Evolutionary conservation across 768 basidiomycete genomes (phyloP).

Genomic region (Boletellus ananiceps): DNA sequence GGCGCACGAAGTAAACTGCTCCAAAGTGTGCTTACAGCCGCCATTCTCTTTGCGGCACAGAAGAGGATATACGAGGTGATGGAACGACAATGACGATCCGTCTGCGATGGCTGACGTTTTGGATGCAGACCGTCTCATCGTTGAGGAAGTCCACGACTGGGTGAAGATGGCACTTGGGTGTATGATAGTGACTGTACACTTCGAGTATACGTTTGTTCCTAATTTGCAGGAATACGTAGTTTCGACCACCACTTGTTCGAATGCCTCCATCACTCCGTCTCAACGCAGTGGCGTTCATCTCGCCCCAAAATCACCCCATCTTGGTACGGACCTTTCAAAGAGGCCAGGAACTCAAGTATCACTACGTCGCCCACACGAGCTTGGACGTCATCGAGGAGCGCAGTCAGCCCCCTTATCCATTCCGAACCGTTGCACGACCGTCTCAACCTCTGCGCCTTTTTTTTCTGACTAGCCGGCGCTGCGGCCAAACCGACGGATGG

Average conservation of each 20-base stretch:
- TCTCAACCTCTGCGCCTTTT: not conserved
- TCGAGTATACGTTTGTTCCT: not conserved
- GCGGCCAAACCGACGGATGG: conserved; percentile 66
- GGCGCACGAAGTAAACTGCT: conserved; percentile 85
- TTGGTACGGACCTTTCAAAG: conserved; percentile 69
- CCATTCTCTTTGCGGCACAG: conserved; percentile 90
- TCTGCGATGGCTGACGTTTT: conserved; percentile 1
- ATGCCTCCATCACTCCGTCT: conserved; percentile 66
- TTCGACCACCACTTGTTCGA: not conserved
- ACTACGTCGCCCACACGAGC: conserved; percentile 88
- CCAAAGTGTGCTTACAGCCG: conserved; percentile 90
- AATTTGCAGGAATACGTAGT: too few species aligned
- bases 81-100: not conserved
- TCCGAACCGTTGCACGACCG: not conserved
- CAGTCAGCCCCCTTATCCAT: conserved; percentile 45
- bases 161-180: not conserved
- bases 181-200: not conserved
- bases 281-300: conserved; percentile 83
- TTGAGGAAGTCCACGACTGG: conserved; percentile 4
- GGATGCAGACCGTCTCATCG: conserved; percentile 12
- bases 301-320: conserved; percentile 74
- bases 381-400: conserved; percentile 90
- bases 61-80: conserved; percentile 60
- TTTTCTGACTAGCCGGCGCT: conserved; percentile 27
- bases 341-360: conserved; percentile 70